phyloP scores from a whole-genome alignment of 2,329 filamentous ascomycete species.

The Berkeleyomyces basicola region DNA sequence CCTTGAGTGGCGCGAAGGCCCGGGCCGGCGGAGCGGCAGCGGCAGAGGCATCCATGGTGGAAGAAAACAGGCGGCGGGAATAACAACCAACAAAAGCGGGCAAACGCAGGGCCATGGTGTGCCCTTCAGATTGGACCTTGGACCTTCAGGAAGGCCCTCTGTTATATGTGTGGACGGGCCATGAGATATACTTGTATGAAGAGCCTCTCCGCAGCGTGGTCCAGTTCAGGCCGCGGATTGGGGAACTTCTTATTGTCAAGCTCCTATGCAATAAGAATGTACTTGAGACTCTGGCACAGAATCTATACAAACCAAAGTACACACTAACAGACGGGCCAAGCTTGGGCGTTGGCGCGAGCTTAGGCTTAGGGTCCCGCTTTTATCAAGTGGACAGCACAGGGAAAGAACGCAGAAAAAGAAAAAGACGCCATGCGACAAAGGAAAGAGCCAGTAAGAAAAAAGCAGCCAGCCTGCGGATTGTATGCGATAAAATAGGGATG shows the following conservation, averaged over 20 bases:
- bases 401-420: not conserved
- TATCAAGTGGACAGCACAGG: not conserved
- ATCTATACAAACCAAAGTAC: not conserved
- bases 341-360: not conserved
- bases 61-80: not conserved
- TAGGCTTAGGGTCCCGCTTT: not conserved
- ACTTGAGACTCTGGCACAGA: too few species aligned
- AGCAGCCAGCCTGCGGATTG: not conserved
- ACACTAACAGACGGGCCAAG: not conserved
- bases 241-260: too few species aligned
- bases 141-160: not conserved
- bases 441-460: not conserved
- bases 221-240: too few species aligned
- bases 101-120: not conserved
- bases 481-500: not conserved
- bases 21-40: not conserved
- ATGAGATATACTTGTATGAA: too few species aligned
- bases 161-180: not conserved
- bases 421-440: not conserved
- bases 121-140: not conserved
- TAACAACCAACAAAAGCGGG: not conserved
- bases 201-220: too few species aligned
- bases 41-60: slow-evolving; percentile 3
- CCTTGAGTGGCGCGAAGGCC: slow-evolving; percentile 38
- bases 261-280: too few species aligned